Evolutionary conservation across 148 eudicot genomes (phyloP).

Genomic region (Bassia scoparia): DNA sequence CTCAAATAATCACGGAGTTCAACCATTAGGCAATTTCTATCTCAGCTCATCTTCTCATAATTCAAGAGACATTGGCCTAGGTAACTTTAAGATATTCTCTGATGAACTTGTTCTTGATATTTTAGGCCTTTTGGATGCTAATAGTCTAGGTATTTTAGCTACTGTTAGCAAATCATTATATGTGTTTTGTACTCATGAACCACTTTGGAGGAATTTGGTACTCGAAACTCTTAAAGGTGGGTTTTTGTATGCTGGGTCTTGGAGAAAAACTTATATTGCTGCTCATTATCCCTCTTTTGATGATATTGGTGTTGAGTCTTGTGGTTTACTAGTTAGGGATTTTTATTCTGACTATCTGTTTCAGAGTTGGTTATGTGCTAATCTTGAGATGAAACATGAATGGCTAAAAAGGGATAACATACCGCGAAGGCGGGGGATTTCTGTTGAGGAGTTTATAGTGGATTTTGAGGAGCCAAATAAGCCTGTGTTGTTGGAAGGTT

Average conservation of each 20-base stretch:
- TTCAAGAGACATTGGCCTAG: constrained; percentile 76
- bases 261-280: constrained; percentile 68
- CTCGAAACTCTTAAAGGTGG: constrained; percentile 53
- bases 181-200: constrained; percentile 79
- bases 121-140: constrained; percentile 58
- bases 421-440: constrained; percentile 62
- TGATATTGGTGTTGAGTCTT: constrained; percentile 26
- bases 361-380: constrained; percentile 98
- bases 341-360: constrained; percentile 95
- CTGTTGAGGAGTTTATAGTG: constrained; percentile 70
- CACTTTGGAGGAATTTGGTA: constrained; percentile 91
- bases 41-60: constrained; percentile 50
- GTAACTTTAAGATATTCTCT: constrained; percentile 55
- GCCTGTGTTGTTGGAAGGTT: constrained; percentile 92
- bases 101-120: constrained; percentile 92
- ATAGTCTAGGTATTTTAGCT: constrained; percentile 58
- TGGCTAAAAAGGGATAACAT: constrained; percentile 90
- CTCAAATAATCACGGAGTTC: constrained; percentile 63
- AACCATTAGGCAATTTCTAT: constrained; percentile 78
- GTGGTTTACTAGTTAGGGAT: constrained; percentile 54
- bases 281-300: constrained; percentile 33
- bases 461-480: constrained; percentile 82
- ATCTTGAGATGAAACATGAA: constrained; percentile 89
- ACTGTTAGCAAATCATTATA: constrained; percentile 80
- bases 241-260: constrained; percentile 63